These are phyloP conservation scores for Primulina huaijiensis DNA, from an alignment of 257 asterid genomes.

Conservation along the genomic window DNA sequence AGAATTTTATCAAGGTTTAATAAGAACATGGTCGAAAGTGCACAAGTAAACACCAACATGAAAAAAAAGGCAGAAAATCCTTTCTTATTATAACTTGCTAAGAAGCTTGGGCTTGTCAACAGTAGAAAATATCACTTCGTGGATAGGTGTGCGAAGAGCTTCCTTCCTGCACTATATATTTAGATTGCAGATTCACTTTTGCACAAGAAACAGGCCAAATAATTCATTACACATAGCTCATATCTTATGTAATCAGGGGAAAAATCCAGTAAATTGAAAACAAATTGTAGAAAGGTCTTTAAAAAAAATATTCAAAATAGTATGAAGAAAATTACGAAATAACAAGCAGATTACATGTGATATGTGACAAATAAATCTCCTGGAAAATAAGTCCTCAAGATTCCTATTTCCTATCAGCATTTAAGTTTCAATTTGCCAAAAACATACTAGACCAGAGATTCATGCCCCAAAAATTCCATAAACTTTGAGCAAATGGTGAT, in stretches of 20 bases:
- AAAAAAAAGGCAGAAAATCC: conserved; percentile 20
- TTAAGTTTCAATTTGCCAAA: no score
- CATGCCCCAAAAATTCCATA: no score
- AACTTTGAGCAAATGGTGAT: no score
- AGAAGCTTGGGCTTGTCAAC: conserved; percentile 92
- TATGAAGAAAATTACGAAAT: neutral
- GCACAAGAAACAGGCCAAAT: neutral
- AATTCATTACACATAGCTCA: neutral
- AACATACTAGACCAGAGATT: no score
- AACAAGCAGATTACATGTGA: conserved; percentile 1
- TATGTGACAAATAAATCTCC: neutral
- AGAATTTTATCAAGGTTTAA: neutral
- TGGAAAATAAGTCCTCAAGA: neutral
- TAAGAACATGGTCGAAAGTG: neutral
- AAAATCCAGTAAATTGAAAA: conserved; percentile 11
- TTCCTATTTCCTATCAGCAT: no score
- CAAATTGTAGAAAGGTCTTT: neutral
- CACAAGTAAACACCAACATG: conserved; percentile 16
- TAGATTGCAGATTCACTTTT: conserved; percentile 16
- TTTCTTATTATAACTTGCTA: conserved; percentile 61
- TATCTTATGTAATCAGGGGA: neutral
- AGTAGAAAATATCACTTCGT: conserved; percentile 86
- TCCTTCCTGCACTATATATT: conserved; percentile 58
- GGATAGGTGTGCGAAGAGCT: conserved; percentile 45
- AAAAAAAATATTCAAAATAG: neutral